These are phyloP conservation scores for Mycena amicta DNA, from an alignment of 768 basidiomycete species.

Conservation along the genomic window DNA sequence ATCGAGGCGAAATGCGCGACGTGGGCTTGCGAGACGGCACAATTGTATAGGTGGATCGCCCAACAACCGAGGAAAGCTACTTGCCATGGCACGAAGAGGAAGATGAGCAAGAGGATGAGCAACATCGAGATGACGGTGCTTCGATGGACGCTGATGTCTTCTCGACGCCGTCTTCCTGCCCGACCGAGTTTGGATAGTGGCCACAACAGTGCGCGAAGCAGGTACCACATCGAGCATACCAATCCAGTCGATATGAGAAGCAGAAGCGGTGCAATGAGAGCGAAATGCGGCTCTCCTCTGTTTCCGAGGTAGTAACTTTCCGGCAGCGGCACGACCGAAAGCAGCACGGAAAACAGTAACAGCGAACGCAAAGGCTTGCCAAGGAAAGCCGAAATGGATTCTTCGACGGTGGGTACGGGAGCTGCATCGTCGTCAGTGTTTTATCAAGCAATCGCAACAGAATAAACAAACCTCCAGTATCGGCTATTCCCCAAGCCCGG, in stretches of 20 bases:
- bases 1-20: conserved; percentile 14
- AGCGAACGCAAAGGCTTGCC: conserved; percentile 43
- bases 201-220: conserved; percentile 53
- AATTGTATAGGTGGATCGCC: conserved; percentile 75
- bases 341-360: conserved; percentile 42
- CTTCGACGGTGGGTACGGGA: conserved; percentile 47
- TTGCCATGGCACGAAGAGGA: conserved; percentile 87
- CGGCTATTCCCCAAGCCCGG: conserved; percentile 47
- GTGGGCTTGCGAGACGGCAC: conserved; percentile 41
- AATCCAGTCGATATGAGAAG: conserved; percentile 65
- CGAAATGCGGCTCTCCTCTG: conserved; percentile 48
- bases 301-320: conserved; percentile 62
- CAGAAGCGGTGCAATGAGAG: conserved; percentile 57
- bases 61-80: conserved; percentile 86
- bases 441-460: neutral
- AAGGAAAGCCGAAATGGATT: conserved; percentile 51
- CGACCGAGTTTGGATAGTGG: conserved; percentile 38
- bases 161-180: conserved; percentile 38
- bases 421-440: conserved; percentile 29
- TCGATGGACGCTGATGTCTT: conserved; percentile 42
- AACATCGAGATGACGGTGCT: conserved; percentile 60
- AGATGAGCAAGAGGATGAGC: conserved; percentile 65
- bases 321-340: conserved; percentile 61
- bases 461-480: conserved; percentile 31
- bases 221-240: conserved; percentile 61